These are phyloP conservation scores for Suillus luteus DNA, from an alignment of 768 basidiomycete genomes.

Conservation along the genomic window DNA sequence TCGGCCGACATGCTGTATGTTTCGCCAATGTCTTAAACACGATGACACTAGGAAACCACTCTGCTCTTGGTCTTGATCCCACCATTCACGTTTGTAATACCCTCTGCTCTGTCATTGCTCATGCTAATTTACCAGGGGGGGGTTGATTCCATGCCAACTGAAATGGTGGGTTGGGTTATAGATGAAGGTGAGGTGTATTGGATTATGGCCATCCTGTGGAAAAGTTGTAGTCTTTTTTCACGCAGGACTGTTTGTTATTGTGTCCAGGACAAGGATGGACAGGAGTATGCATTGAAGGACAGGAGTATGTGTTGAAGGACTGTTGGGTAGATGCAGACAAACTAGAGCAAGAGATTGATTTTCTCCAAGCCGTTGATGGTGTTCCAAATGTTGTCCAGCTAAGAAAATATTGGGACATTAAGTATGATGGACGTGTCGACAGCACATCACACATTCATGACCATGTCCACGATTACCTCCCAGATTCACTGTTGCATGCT, in stretches of 20 bases:
- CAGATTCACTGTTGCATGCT: not conserved
- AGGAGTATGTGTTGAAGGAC: not conserved
- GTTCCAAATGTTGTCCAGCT: not conserved
- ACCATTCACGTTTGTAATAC: not conserved
- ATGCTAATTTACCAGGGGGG: not conserved
- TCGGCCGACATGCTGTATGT: not conserved
- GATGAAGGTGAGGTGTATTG: not conserved
- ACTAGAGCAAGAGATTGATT: not conserved
- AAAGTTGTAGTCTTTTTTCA: not conserved
- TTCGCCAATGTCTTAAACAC: not conserved
- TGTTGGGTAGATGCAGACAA: not conserved
- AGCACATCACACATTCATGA: not conserved
- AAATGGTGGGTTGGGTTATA: not conserved
- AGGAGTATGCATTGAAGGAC: too few species aligned
- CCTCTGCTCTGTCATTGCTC: not conserved
- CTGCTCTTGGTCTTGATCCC: not conserved
- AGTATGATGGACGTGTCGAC: not conserved
- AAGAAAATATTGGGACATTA: not conserved
- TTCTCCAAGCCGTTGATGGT: not conserved
- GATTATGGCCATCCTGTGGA: not conserved
- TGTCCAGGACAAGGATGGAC: not conserved
- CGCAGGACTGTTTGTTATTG: not conserved
- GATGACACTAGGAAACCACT: not conserved
- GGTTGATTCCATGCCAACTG: not conserved
- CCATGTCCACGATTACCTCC: not conserved